These are phyloP conservation scores for Ophiostoma sp. DNA, from an alignment of 2,329 filamentous ascomycete genomes.

Conservation along the genomic window DNA sequence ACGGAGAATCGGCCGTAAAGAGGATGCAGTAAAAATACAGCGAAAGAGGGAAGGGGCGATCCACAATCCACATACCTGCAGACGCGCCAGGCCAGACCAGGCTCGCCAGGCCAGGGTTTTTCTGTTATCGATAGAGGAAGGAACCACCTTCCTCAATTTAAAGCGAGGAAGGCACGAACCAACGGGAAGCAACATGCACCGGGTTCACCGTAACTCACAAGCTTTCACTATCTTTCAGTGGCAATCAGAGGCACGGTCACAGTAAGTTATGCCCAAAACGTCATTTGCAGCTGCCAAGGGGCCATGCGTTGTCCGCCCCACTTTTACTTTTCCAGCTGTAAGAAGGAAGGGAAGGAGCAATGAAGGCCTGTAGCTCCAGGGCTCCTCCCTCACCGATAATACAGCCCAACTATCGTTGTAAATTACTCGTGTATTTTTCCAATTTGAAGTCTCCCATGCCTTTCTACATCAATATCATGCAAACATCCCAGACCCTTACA, in stretches of 20 bases:
- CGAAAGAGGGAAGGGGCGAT: constrained; percentile 3
- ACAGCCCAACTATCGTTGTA: neutral
- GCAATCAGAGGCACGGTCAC: neutral
- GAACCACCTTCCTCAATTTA: neutral
- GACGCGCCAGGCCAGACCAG: neutral
- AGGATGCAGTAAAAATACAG: constrained; percentile 15
- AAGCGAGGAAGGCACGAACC: neutral
- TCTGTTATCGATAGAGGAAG: constrained; percentile 17
- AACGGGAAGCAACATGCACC: neutral
- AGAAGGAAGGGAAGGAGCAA: neutral
- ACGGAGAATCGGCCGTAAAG: constrained; percentile 6
- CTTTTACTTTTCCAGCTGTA: neutral
- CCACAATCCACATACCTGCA: constrained; percentile 14
- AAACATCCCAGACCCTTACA: constrained; percentile 18
- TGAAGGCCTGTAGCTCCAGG: neutral
- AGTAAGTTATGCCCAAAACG: constrained; percentile 18
- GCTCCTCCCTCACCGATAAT: neutral
- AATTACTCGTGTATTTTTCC: neutral
- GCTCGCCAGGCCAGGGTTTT: neutral
- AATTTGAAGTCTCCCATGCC: neutral
- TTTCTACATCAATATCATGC: neutral
- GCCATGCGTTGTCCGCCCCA: constrained; percentile 9
- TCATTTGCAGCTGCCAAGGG: constrained; percentile 16
- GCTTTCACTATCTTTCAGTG: neutral
- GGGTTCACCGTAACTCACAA: neutral